Percentiles rank a stretch among this genome's conserved stretches.
These are phyloP conservation scores for Penicillium sp. DNA, from an alignment of 2,329 filamentous ascomycete species.

Conservation along the genomic window DNA sequence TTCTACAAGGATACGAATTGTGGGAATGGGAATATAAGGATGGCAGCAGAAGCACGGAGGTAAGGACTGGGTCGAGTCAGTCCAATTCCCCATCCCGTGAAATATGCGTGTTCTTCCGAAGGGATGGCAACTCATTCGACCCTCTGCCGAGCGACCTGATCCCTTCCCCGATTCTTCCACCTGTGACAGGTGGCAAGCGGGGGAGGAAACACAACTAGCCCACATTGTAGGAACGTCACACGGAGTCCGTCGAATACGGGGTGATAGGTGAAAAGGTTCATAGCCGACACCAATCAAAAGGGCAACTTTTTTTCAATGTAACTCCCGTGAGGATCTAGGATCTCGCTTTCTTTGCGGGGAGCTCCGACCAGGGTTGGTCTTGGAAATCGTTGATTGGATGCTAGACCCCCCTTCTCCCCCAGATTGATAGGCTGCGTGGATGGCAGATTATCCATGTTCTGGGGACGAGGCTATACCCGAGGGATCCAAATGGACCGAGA, in stretches of 20 bases:
- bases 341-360: conserved; percentile 13
- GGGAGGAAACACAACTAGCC: neutral
- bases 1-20: neutral
- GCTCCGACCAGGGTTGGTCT: neutral
- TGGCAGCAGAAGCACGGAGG: neutral
- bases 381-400: neutral
- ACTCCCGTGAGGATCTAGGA: conserved; percentile 10
- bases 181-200: conserved; percentile 3
- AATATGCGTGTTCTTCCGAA: conserved; percentile 1
- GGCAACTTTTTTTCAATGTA: conserved; percentile 1
- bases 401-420: neutral
- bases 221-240: conserved; percentile 5
- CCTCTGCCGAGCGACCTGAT: conserved; percentile 4
- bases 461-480: conserved; percentile 9
- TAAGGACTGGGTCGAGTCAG: neutral
- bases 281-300: conserved; percentile 1
- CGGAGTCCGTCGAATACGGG: conserved; percentile 12
- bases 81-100: conserved; percentile 5
- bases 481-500: conserved; percentile 1
- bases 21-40: neutral
- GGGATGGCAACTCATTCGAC: neutral
- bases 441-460: conserved; percentile 6
- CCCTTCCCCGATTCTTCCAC: neutral
- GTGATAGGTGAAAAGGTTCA: conserved; percentile 4
- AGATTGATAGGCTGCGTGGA: conserved; percentile 5